Conservation (phyloP, 2,329 filamentous ascomycete genomes). For the Sporothrix curviconia region DNA sequence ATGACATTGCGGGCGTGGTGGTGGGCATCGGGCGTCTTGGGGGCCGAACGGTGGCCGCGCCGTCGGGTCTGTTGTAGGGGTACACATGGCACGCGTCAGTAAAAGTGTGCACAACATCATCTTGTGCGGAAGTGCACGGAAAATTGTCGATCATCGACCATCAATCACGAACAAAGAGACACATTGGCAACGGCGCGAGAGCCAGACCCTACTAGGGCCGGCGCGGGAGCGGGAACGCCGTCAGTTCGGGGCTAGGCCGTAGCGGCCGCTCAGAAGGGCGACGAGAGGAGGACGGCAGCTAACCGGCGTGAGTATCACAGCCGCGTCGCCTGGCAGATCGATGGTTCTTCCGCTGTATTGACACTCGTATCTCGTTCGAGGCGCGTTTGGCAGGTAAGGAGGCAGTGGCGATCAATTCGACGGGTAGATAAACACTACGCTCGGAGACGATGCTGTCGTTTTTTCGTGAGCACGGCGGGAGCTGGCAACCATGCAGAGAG, state of each 20-base stretch:
- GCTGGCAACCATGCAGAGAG: neutral
- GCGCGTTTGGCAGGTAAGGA: neutral
- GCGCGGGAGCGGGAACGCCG: slow-evolving; percentile 4
- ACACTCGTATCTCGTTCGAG: neutral
- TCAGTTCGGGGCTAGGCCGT: neutral
- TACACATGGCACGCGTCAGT: too few species aligned
- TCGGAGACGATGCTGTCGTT: neutral
- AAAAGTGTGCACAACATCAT: neutral
- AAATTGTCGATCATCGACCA: neutral
- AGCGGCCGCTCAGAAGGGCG: neutral
- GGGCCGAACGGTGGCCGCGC: neutral
- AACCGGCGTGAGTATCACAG: slow-evolving; percentile 8
- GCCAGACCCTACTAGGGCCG: slow-evolving; percentile 13
- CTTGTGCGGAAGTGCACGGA: too few species aligned
- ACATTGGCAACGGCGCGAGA: slow-evolving; percentile 4
- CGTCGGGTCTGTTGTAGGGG: slow-evolving; percentile 10
- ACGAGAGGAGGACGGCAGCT: neutral
- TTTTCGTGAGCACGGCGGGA: neutral
- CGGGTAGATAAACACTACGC: neutral
- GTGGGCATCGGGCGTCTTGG: neutral
- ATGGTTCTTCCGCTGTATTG: neutral
- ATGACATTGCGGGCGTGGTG: slow-evolving; percentile 12
- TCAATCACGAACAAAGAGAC: slow-evolving; percentile 5
- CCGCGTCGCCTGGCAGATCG: neutral
- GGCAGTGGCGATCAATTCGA: neutral